Base-by-base conservation (phyloP, 2,329 filamentous ascomycete genomes). In the Cercospora sesami region DNA sequence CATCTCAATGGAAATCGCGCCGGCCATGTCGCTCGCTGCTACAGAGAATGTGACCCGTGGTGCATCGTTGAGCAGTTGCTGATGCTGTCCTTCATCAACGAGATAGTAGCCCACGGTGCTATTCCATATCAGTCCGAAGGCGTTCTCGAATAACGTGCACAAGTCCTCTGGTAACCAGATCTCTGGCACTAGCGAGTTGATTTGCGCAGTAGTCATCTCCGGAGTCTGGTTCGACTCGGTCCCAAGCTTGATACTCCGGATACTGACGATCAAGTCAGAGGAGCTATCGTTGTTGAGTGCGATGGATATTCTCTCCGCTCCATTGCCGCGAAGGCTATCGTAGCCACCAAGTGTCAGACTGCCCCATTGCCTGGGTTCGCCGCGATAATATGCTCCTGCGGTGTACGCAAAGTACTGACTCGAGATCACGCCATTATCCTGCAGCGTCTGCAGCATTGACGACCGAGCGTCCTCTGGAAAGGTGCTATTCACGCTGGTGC, bases 161-260 rank as follows among this genome's bases (percentile, higher is more conserved):
- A 79, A 75, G 10, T 66, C 59, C 0, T 58, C 14, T 0, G 81
- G 81, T 1, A 83, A 73, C 79, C 79, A 82, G 3, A 83, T 73
- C 36, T 82, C 76, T 0, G 80, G 73, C 1, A 82, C 74, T 6
- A 80, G 78, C 2, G 79, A 80, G 69, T 83, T 79, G 31, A 83
- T 75, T 14, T 73, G 60, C 18, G 81, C 78, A 28, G 26, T 28
- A 64, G 77, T 77, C 12, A 83, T 79, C 28, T n/a, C 39, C 16
- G 79, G 73, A 33, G 78, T 71, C 36, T 79, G 78, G 39, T 76
- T 73, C 3, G 71, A 68, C 33, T 76, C 75, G 6, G 71, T 71
- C 2, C 68, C 66, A 16, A 74, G 57, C 2, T 65, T 68, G 53
- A 76, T 73, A 6, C 63, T 62, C 14, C 69, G 45, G 3, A 78